Conservation (phyloP, 2,329 filamentous ascomycete genomes). For the Hypomyces perniciosus region DNA sequence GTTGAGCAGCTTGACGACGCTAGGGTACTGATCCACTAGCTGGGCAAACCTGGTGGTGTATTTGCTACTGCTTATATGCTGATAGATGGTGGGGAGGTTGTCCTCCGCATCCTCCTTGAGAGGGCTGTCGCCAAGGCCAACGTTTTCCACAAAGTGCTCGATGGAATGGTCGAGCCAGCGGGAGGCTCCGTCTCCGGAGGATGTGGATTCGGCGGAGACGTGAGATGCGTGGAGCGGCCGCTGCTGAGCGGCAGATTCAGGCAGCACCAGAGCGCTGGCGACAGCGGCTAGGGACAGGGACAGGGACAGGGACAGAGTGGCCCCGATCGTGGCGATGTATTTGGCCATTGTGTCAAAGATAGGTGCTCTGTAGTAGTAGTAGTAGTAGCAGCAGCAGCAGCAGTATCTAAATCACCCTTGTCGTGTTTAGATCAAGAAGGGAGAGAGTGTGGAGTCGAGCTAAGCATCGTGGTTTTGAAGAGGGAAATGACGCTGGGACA, state of each 20-base stretch:
- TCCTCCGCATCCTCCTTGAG: not conserved
- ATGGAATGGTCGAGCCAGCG: constrained; percentile 6
- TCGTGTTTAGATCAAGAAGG: no score
- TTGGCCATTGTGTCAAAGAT: constrained; percentile 4
- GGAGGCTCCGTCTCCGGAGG: not conserved
- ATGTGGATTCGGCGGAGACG: not conserved
- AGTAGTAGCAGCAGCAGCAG: not conserved
- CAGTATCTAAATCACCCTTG: not conserved
- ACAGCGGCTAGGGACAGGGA: constrained; percentile 9
- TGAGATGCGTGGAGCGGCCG: constrained; percentile 3
- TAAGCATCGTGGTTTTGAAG: not conserved
- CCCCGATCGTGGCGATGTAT: constrained; percentile 1
- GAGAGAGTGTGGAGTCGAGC: no score
- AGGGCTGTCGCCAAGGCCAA: constrained; percentile 3
- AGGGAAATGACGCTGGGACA: not conserved
- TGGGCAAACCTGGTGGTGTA: constrained; percentile 71
- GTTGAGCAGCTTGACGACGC: constrained; percentile 69
- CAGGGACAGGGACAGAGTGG: constrained; percentile 7
- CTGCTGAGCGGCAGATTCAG: constrained; percentile 7
- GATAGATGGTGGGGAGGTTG: constrained; percentile 57
- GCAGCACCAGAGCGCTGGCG: constrained; percentile 9
- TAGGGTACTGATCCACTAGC: constrained; percentile 65
- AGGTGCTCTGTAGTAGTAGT: no score
- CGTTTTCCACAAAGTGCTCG: not conserved
- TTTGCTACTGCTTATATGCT: constrained; percentile 70